Conservation (phyloP, 2,329 filamentous ascomycete species). For the Coccinonectria pachysandricola region DNA sequence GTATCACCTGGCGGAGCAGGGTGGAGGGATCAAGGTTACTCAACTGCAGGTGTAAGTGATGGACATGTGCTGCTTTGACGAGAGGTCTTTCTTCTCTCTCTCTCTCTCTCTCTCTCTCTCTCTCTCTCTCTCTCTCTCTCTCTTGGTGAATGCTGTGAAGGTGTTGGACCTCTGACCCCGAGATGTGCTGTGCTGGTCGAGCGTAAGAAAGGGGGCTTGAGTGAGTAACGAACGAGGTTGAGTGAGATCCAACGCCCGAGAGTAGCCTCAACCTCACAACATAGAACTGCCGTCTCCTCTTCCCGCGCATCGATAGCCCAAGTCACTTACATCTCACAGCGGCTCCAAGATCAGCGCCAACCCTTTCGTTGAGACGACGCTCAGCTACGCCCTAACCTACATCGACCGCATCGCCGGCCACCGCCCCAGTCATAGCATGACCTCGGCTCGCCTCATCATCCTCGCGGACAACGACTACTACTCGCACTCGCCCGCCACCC, state of each 20-base stretch:
- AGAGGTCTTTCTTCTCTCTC: too few relatives aligned
- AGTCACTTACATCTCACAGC: slow-evolving; percentile 27
- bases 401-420: slow-evolving; percentile 38
- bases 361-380: slow-evolving; percentile 83
- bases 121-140: too few relatives aligned
- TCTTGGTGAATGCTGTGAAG: background rate
- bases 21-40: slow-evolving; percentile 71
- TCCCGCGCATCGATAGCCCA: too few relatives aligned
- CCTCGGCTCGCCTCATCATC: slow-evolving; percentile 68
- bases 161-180: too few relatives aligned
- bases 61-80: background rate
- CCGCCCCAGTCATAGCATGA: slow-evolving; percentile 40
- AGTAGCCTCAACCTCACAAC: too few relatives aligned
- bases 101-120: too few relatives aligned
- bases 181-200: too few relatives aligned
- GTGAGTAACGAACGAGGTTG: too few relatives aligned
- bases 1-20: slow-evolving; percentile 57
- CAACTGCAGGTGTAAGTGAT: slow-evolving; percentile 67
- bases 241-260: too few relatives aligned
- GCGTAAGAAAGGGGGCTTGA: too few relatives aligned
- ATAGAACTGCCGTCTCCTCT: too few relatives aligned
- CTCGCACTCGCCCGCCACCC: slow-evolving; percentile 42
- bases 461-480: slow-evolving; percentile 97
- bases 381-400: slow-evolving; percentile 82
- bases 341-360: slow-evolving; percentile 46